phyloP scores from a whole-genome alignment of 2,329 filamentous ascomycete genomes.

The Trichoderma gracile region DNA sequence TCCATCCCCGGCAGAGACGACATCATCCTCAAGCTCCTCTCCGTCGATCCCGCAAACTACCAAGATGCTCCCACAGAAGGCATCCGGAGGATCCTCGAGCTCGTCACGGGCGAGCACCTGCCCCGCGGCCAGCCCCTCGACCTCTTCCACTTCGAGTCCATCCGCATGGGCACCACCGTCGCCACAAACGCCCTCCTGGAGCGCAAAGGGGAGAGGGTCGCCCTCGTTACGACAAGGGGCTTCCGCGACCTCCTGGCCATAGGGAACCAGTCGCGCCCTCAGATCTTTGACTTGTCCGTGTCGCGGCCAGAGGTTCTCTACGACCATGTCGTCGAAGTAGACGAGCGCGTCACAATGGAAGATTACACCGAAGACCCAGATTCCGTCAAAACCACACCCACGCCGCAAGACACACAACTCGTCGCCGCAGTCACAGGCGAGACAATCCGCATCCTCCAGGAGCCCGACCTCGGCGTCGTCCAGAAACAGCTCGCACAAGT shows the following conservation, averaged over 20 bases:
- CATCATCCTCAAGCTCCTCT: constrained; percentile 70
- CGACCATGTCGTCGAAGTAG: constrained; percentile 69
- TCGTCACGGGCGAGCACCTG: constrained; percentile 37
- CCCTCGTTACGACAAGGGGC: constrained; percentile 69
- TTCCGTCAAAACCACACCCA: constrained; percentile 43
- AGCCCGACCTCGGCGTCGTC: constrained; percentile 57
- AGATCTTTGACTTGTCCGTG: constrained; percentile 73
- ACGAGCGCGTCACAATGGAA: constrained; percentile 72
- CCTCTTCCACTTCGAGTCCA: constrained; percentile 55
- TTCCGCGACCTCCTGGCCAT: constrained; percentile 73
- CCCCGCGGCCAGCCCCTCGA: constrained; percentile 40
- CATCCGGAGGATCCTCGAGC: constrained; percentile 54
- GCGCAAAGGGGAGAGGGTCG: constrained; percentile 70
- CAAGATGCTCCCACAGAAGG: constrained; percentile 72
- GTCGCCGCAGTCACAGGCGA: constrained; percentile 68
- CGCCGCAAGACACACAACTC: constrained; percentile 56
- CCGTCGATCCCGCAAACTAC: constrained; percentile 71
- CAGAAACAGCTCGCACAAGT: constrained; percentile 59
- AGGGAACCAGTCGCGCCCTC: constrained; percentile 70
- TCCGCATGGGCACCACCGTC: constrained; percentile 80
- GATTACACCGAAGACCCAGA: constrained; percentile 72
- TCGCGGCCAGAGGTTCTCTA: constrained; percentile 68
- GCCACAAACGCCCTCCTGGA: constrained; percentile 77
- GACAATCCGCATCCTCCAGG: constrained; percentile 64
- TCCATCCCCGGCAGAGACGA: constrained; percentile 66